These are phyloP conservation scores for Plectosphaerella cucumerina DNA, from an alignment of 2,329 filamentous ascomycete genomes.

Conservation along the genomic window DNA sequence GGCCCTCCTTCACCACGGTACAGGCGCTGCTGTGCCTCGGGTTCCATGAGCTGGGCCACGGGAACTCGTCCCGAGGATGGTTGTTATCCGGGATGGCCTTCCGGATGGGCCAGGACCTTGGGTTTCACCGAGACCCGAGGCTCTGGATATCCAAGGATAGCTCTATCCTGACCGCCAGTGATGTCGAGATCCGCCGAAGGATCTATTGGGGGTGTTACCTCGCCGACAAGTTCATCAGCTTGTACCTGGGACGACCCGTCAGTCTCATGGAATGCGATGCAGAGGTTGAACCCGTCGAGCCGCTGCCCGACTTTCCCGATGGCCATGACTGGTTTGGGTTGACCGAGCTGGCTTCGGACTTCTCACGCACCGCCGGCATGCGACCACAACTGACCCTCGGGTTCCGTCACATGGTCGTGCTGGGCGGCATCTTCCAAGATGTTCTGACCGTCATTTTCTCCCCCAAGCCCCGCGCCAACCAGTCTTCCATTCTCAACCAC, in stretches of 20 bases:
- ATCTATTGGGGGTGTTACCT: conserved; percentile 25
- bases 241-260: conserved; percentile 3
- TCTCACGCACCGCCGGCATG: not conserved
- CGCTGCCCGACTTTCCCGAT: not conserved
- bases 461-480: not conserved
- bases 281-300: conserved; percentile 3
- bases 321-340: not conserved
- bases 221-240: conserved; percentile 16
- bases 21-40: conserved; percentile 21
- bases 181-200: conserved; percentile 19
- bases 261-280: conserved; percentile 10
- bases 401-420: not conserved
- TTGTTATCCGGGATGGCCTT: conserved; percentile 20
- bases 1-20: conserved; percentile 17
- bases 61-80: conserved; percentile 22
- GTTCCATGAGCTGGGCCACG: conserved; percentile 20
- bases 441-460: not conserved
- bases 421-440: not conserved
- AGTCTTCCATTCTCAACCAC: not conserved
- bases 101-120: conserved; percentile 24
- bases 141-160: conserved; percentile 14
- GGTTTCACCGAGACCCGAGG: conserved; percentile 21
- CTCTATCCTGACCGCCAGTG: conserved; percentile 11
- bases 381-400: not conserved
- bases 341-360: not conserved